Conservation (phyloP, 2,329 filamentous ascomycete genomes). For the Fusarium napiforme region DNA sequence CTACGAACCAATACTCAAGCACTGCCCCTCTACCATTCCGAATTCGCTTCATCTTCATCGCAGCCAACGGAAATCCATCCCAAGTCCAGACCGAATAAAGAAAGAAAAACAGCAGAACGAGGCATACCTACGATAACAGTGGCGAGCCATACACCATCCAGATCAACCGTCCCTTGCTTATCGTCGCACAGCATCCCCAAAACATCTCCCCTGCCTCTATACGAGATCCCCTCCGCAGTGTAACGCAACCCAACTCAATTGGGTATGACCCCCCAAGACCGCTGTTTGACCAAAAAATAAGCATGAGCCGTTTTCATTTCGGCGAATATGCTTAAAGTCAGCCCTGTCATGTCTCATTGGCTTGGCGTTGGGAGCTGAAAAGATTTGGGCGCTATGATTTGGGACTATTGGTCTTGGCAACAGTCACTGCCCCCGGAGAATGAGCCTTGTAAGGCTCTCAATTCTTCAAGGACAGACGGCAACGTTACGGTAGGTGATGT, state of each 20-base stretch:
- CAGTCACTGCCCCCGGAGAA: background rate
- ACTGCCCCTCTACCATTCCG: background rate
- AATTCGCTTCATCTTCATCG: rapidly evolving
- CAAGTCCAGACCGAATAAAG: background rate
- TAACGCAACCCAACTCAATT: background rate
- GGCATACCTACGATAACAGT: background rate
- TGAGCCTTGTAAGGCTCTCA: background rate
- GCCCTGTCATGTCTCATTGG: background rate
- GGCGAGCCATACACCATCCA: background rate
- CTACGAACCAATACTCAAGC: background rate
- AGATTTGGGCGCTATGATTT: background rate
- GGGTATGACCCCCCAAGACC: background rate
- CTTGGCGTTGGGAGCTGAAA: background rate
- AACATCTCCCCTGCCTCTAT: background rate
- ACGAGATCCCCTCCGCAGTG: background rate
- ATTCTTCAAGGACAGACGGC: background rate
- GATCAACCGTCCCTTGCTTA: background rate
- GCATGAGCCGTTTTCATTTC: background rate
- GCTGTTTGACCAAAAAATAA: background rate
- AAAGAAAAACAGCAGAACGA: background rate
- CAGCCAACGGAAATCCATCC: rapidly evolving
- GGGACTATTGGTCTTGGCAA: background rate
- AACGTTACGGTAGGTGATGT: background rate
- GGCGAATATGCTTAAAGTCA: background rate
- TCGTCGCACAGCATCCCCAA: background rate